These are phyloP conservation scores for Mercurialis annua DNA, from an alignment of 345 rosid genomes.

Conservation along the genomic window DNA sequence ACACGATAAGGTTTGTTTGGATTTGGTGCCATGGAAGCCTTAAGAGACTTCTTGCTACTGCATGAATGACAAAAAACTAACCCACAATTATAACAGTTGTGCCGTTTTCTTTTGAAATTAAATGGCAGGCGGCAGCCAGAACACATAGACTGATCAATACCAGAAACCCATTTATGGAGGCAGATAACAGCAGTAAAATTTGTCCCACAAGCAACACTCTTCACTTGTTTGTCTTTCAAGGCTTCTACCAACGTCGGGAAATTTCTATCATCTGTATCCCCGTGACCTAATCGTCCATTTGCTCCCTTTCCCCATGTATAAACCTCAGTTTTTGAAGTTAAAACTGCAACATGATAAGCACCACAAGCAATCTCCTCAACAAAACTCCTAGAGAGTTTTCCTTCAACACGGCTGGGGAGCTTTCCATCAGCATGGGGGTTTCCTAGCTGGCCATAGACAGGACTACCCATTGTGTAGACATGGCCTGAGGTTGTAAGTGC, in stretches of 20 bases:
- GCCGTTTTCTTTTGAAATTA: slow-evolving; percentile 82
- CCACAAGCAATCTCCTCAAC: slow-evolving; percentile 96
- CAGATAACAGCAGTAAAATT: slow-evolving; percentile 95
- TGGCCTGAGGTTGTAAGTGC: slow-evolving; percentile 85
- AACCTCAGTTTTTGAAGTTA: slow-evolving; percentile 90
- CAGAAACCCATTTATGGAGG: slow-evolving; percentile 95
- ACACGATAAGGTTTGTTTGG: slow-evolving; percentile 89
- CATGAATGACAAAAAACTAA: slow-evolving; percentile 93
- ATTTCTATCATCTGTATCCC: slow-evolving; percentile 81
- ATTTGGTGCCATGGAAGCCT: slow-evolving; percentile 98
- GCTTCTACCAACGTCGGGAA: slow-evolving; percentile 77
- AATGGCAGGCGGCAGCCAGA: slow-evolving; percentile 95
- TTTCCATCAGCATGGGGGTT: slow-evolving; percentile 88
- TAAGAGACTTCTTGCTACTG: slow-evolving; percentile 80
- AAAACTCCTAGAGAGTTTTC: slow-evolving; percentile 77
- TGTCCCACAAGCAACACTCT: slow-evolving; percentile 87
- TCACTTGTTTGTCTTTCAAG: slow-evolving; percentile 93
- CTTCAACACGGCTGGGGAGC: slow-evolving; percentile 78
- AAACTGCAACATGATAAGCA: slow-evolving; percentile 91
- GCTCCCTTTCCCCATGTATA: slow-evolving; percentile 99
- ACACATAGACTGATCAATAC: slow-evolving; percentile 95
- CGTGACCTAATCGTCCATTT: slow-evolving; percentile 94
- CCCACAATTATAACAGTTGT: slow-evolving; percentile 83
- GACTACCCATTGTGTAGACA: slow-evolving; percentile 93
- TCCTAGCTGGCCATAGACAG: slow-evolving; percentile 96